phyloP scores from a whole-genome alignment of 345 rosid genomes.

The Citrus sp. region DNA sequence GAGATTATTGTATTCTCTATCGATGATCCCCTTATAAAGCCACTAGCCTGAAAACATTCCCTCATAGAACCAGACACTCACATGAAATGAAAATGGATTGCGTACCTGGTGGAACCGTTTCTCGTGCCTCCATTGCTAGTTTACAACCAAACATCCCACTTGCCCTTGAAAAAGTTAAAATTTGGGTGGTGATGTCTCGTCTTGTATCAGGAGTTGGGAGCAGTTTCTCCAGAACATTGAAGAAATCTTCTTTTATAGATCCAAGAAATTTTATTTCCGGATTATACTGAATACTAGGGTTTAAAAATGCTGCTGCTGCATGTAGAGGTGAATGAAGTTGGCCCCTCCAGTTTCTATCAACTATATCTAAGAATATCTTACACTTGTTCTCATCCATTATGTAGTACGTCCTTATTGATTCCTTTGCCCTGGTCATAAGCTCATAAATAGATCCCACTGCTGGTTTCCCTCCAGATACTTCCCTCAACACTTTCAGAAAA shows the following conservation, averaged over 20 bases:
- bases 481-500: conserved; percentile 73
- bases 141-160: conserved; percentile 83
- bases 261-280: conserved; percentile 70
- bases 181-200: conserved; percentile 78
- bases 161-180: conserved; percentile 63
- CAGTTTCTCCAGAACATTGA: conserved; percentile 74
- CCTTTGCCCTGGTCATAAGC: conserved; percentile 81
- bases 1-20: neutral
- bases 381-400: conserved; percentile 90
- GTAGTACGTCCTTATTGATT: conserved; percentile 76
- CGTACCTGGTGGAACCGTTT: conserved; percentile 75
- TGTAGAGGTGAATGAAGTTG: conserved; percentile 83
- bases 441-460: conserved; percentile 77
- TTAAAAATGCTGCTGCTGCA: conserved; percentile 82
- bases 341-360: conserved; percentile 76
- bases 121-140: conserved; percentile 78
- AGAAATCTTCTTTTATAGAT: conserved; percentile 76
- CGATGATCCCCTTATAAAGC: neutral
- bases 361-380: conserved; percentile 68
- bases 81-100: neutral
- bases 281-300: conserved; percentile 80
- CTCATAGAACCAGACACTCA: neutral
- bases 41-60: neutral
- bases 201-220: conserved; percentile 89
- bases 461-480: conserved; percentile 79